phyloP scores from a whole-genome alignment of 2,329 filamentous ascomycete species.

The Xylariaceae sp. region DNA sequence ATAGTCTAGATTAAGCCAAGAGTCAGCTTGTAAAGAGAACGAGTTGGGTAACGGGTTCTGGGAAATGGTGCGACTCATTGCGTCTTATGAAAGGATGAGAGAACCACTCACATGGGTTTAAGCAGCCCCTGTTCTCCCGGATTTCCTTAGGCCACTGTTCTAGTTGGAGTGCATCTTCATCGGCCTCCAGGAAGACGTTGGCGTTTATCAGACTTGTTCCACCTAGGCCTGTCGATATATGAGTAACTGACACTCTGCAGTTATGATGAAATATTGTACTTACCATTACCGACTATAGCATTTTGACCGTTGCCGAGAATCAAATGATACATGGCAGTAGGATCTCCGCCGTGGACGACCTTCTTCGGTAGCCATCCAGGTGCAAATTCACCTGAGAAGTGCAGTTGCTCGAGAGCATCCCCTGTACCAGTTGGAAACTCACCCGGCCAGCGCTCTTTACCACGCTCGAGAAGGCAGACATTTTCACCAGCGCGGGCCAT shows the following conservation, averaged over 20 bases:
- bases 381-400: conserved; percentile 60
- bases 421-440: conserved; percentile 61
- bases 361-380: conserved; percentile 50
- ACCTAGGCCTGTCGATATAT: conserved; percentile 57
- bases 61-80: background rate
- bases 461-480: conserved; percentile 70
- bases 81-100: background rate
- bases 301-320: conserved; percentile 69
- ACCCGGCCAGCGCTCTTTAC: conserved; percentile 69
- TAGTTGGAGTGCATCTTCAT: conserved; percentile 58
- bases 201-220: conserved; percentile 71
- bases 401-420: conserved; percentile 58
- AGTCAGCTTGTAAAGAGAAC: conserved; percentile 7
- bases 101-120: conserved; percentile 56
- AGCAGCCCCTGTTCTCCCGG: conserved; percentile 45
- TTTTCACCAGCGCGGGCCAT: conserved; percentile 65
- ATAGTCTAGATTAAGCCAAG: conserved; percentile 54
- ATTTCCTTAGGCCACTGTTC: conserved; percentile 66
- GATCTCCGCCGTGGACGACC: conserved; percentile 55
- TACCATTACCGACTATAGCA: conserved; percentile 64
- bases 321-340: conserved; percentile 68
- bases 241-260: conserved; percentile 13
- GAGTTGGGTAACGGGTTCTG: background rate
- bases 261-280: conserved; percentile 24
- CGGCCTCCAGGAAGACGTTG: conserved; percentile 68